Evolutionary conservation across 139 green algal genomes (phyloP).

Genomic region (Volvox africanus): DNA sequence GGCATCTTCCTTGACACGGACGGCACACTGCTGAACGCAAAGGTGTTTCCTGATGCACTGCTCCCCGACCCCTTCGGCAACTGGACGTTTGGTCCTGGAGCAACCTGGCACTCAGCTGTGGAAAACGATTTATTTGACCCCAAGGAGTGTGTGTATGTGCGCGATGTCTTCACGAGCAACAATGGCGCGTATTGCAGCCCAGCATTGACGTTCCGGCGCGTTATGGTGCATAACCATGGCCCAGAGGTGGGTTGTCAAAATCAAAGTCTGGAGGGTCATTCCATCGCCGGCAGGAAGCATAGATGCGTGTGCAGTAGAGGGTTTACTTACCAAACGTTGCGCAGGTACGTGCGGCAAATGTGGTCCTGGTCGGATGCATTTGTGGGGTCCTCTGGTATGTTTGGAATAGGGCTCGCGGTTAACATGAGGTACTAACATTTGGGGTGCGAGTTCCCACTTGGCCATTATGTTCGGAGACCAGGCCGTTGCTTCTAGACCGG

Average conservation of each 20-base stretch:
- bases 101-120: slow-evolving; percentile 35
- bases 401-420: no score
- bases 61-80: not conserved
- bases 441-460: no score
- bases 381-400: no score
- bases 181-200: slow-evolving; percentile 52
- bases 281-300: no score
- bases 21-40: slow-evolving; percentile 61
- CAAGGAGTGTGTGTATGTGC: slow-evolving; percentile 45
- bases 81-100: slow-evolving; percentile 1
- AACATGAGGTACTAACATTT: no score
- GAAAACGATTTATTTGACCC: slow-evolving; percentile 43
- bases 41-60: slow-evolving; percentile 25
- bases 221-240: slow-evolving; percentile 62
- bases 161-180: not conserved
- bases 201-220: slow-evolving; percentile 49
- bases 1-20: slow-evolving; percentile 63
- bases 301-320: no score
- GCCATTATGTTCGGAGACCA: no score
- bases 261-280: no score
- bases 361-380: no score
- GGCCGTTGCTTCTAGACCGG: no score
- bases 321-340: no score
- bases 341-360: no score
- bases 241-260: slow-evolving; percentile 10